Percentiles rank a stretch among this genome's conserved stretches.
Evolutionary conservation across 108 stramenopile genomes (phyloP).

Genomic region (Mediolabrus comicus): DNA sequence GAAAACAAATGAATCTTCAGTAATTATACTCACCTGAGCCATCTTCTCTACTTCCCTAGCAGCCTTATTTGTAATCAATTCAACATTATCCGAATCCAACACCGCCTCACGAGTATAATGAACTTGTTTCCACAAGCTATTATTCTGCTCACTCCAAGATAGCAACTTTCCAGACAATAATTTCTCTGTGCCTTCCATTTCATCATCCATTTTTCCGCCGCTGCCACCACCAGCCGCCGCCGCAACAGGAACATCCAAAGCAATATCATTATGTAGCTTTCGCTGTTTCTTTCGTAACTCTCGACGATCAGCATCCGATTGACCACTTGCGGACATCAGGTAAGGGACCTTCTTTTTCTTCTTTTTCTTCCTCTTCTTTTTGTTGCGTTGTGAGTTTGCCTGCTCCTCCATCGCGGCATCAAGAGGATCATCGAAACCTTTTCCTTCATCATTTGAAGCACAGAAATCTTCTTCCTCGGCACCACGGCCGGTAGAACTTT

Average conservation of each 20-base stretch:
- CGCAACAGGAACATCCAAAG: background rate
- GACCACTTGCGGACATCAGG: slow-evolving; percentile 22
- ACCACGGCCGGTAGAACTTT: too few species aligned
- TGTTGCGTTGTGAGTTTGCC: background rate
- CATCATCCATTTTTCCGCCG: slow-evolving; percentile 26
- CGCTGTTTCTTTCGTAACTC: slow-evolving; percentile 54
- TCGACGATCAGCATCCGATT: slow-evolving; percentile 78
- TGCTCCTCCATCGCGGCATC: too few species aligned
- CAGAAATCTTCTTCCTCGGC: too few species aligned
- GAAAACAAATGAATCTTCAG: too few species aligned
- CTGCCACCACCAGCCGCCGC: slow-evolving; percentile 2
- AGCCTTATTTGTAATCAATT: slow-evolving; percentile 62
- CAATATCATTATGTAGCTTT: slow-evolving; percentile 37
- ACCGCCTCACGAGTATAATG: slow-evolving; percentile 84
- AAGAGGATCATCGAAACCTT: too few species aligned
- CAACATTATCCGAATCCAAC: slow-evolving; percentile 82
- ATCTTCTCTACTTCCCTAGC: slow-evolving; percentile 69
- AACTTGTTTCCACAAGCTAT: slow-evolving; percentile 71
- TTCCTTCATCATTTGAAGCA: too few species aligned
- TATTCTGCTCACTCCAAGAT: slow-evolving; percentile 58
- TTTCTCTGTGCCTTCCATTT: too few species aligned
- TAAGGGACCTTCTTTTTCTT: background rate
- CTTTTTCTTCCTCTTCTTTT: background rate
- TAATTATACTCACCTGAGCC: slow-evolving; percentile 61
- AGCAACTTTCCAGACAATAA: background rate